Conservation (phyloP, 371 early-diverging fungal species). For the Thermomucor indicae-seudaticae region DNA sequence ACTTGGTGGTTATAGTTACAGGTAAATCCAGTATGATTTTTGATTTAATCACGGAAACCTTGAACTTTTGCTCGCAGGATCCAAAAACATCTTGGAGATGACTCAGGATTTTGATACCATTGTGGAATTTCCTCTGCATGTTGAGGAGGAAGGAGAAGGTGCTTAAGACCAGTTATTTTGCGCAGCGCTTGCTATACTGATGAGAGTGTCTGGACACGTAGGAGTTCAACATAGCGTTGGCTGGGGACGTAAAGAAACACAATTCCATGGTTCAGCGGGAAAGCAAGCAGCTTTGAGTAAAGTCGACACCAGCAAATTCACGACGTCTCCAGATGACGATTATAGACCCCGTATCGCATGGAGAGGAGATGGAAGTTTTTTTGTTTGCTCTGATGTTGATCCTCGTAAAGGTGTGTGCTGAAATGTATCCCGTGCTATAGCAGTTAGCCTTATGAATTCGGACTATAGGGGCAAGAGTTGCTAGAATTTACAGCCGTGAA, state of each 20-base stretch:
- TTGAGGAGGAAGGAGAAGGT: conserved; percentile 69
- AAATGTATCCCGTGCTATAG: background rate
- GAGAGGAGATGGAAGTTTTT: conserved; percentile 89
- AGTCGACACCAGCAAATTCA: conserved; percentile 47
- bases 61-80: conserved; percentile 45
- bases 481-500: conserved; percentile 86
- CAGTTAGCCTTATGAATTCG: background rate
- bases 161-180: background rate
- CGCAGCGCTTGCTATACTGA: background rate
- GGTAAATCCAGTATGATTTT: too few relatives aligned
- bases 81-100: conserved; percentile 81
- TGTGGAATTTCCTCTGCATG: conserved; percentile 69
- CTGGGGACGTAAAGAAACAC: conserved; percentile 97
- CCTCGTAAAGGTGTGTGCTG: conserved; percentile 37
- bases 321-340: conserved; percentile 76
- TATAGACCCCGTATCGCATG: conserved; percentile 73
- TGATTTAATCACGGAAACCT: too few relatives aligned
- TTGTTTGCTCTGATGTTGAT: conserved; percentile 71
- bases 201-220: conserved; percentile 9
- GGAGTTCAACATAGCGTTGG: conserved; percentile 82
- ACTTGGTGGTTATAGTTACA: conserved; percentile 79
- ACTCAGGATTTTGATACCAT: conserved; percentile 91
- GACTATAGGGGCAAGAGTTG: conserved; percentile 50
- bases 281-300: conserved; percentile 70
- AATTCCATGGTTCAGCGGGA: conserved; percentile 93